These are phyloP conservation scores for Xylaria polymorpha DNA, from an alignment of 2,329 filamentous ascomycete species.

Conservation along the genomic window DNA sequence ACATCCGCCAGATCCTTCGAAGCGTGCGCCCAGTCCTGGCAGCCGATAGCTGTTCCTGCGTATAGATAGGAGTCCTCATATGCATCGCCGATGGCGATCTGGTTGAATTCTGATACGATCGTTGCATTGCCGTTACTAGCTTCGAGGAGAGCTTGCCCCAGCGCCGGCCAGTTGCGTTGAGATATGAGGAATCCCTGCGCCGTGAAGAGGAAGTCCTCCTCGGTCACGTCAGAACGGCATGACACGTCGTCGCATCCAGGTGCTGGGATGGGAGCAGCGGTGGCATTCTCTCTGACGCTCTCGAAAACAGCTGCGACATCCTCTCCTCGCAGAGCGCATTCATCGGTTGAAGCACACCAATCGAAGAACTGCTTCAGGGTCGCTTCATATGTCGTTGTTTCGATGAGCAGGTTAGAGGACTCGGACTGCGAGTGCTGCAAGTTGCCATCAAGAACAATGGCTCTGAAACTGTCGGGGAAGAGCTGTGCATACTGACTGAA, in stretches of 20 bases:
- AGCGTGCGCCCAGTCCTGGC: constrained; percentile 53
- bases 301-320: constrained; percentile 45
- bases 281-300: constrained; percentile 48
- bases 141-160: constrained; percentile 42
- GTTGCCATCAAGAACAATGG: constrained; percentile 58
- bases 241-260: constrained; percentile 49
- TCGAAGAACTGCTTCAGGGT: constrained; percentile 53
- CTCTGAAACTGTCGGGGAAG: constrained; percentile 56
- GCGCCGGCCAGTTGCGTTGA: constrained; percentile 40
- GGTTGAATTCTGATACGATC: constrained; percentile 47
- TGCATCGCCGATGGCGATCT: constrained; percentile 42
- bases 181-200: constrained; percentile 49
- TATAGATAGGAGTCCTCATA: constrained; percentile 45
- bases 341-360: constrained; percentile 50
- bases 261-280: constrained; percentile 51
- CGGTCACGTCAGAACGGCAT: constrained; percentile 46
- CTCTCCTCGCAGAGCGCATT: constrained; percentile 50
- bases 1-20: constrained; percentile 44
- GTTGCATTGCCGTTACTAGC: constrained; percentile 54
- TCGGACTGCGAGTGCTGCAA: constrained; percentile 56
- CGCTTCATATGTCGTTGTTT: constrained; percentile 53
- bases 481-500: constrained; percentile 58
- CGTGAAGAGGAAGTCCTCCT: constrained; percentile 52
- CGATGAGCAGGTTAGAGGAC: constrained; percentile 51
- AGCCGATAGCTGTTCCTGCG: constrained; percentile 51